Conservation (phyloP, 768 basidiomycete genomes). For the Auriscalpium vulgare region DNA sequence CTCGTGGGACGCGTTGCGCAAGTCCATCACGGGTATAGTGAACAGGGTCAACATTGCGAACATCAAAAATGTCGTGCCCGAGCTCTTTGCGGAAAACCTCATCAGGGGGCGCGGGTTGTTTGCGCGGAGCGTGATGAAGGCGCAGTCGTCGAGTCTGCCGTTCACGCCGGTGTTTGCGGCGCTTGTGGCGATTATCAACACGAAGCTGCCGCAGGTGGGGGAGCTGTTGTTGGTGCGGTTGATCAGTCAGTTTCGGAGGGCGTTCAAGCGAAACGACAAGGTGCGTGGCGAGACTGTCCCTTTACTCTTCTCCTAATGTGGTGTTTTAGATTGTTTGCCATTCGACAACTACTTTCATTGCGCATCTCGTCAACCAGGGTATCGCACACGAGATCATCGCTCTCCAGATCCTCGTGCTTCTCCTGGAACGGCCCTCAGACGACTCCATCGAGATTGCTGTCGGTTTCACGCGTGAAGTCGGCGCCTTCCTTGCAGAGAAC, state of each 20-base stretch:
- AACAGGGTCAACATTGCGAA: constrained; percentile 97
- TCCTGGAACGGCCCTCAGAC: constrained; percentile 92
- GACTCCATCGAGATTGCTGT: constrained; percentile 99
- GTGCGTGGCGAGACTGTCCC: constrained; percentile 32
- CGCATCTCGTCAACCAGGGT: constrained; percentile 51
- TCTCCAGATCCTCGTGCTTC: constrained; percentile 90
- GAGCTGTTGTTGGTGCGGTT: constrained; percentile 84
- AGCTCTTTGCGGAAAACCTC: constrained; percentile 90
- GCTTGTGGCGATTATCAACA: constrained; percentile 90
- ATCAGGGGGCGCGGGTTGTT: constrained; percentile 91
- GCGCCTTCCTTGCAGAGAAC: constrained; percentile 88
- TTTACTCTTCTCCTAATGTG: not conserved
- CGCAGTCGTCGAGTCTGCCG: constrained; percentile 92
- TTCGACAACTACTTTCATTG: constrained; percentile 82
- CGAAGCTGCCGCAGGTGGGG: constrained; percentile 93
- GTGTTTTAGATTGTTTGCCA: constrained; percentile 76
- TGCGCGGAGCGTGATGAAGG: constrained; percentile 93
- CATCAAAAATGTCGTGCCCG: constrained; percentile 89
- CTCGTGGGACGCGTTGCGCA: constrained; percentile 96
- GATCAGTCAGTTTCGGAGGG: constrained; percentile 89
- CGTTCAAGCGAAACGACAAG: constrained; percentile 97
- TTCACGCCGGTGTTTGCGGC: constrained; percentile 97
- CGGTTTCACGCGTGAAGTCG: constrained; percentile 95
- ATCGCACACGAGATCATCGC: constrained; percentile 93
- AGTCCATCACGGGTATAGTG: constrained; percentile 98